Percentiles rank a stretch among this genome's conserved stretches.
These are phyloP conservation scores for Trichoderma brevicompactum DNA, from an alignment of 2,329 filamentous ascomycete genomes.

Conservation along the genomic window DNA sequence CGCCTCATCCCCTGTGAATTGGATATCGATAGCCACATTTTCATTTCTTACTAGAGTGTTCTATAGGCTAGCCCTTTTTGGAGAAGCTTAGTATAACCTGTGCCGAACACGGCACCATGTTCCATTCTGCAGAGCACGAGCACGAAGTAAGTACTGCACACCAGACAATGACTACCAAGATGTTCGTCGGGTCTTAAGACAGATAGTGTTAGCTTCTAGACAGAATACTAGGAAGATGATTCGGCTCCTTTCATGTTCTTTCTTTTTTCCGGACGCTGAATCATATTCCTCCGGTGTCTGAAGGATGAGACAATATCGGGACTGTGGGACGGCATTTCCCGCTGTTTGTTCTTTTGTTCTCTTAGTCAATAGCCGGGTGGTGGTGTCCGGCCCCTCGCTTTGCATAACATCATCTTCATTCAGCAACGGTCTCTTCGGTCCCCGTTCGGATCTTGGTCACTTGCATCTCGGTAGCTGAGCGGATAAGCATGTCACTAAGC, in stretches of 20 bases:
- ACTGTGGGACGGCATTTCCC: not conserved
- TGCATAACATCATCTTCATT: not conserved
- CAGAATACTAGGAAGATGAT: no score
- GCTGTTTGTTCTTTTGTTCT: no score
- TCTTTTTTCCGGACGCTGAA: not conserved
- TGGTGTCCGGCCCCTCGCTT: not conserved
- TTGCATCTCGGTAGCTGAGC: not conserved
- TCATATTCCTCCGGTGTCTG: not conserved
- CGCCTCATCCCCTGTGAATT: slow-evolving; percentile 12
- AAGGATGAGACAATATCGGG: not conserved
- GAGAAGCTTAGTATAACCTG: not conserved
- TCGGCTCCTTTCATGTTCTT: no score
- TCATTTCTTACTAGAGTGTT: not conserved
- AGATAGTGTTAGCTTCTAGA: no score
- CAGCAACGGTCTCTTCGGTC: not conserved
- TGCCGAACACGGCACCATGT: no score
- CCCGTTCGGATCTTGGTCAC: not conserved
- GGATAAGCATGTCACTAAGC: not conserved
- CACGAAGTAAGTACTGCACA: no score
- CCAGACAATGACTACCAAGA: no score
- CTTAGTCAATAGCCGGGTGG: not conserved
- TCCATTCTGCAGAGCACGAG: no score
- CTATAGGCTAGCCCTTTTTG: slow-evolving; percentile 19
- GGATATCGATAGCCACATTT: slow-evolving; percentile 14
- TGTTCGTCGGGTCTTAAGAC: no score